Base-by-base conservation (phyloP, 768 basidiomycete genomes). In the Leccinum uliginosum region DNA sequence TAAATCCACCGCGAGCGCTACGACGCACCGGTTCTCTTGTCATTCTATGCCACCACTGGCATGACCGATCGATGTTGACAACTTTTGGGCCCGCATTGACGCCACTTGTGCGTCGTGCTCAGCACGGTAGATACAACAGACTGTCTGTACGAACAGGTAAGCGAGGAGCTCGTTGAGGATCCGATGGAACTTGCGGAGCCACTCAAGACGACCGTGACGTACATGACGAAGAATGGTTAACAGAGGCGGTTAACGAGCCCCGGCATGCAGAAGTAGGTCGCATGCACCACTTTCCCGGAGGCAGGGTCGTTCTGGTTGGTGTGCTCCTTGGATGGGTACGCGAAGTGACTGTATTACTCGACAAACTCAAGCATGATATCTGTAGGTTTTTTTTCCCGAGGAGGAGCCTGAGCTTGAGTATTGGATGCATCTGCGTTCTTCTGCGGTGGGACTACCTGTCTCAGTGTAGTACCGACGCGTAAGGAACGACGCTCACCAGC, bases 401-500 rank as follows among this genome's bases (percentile, higher is more conserved):
- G n/a, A n/a, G 29, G 29, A 30, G 29, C 29, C 29, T 30, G 29
- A 30, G 29, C 29, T 11, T 30, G 29, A 30, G 29, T 30, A 30
- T 27, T 27, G 27, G 27, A 27, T 27, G 1, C 27, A 27, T 27
- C 27, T 27, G 9, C 9, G 27, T 27, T 27, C 27, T 27, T 27
- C 27, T 27, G 27, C 27, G 1, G 27, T 27, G 27, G 27, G 27
- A 9, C 27, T 2, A 27, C 27, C 27, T 27, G 27, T 27, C 27
- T 27, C 38, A 26, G n/a, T 40, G 38, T n/a, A 19, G 23, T 26
- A 12, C 44, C 14, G 1, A 32, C 15, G 6, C 4, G 10, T n/a
- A 8, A 14, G 35, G 23, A 19, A 40, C 9, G 44, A 57, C 15
- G 76, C 84, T 59, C 66, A 86, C 94, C 95, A 29, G 97, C 96